Evolutionary conservation across 1,284 basidiomycete species (phyloP).

Genomic region (Puccinia triticina): DNA sequence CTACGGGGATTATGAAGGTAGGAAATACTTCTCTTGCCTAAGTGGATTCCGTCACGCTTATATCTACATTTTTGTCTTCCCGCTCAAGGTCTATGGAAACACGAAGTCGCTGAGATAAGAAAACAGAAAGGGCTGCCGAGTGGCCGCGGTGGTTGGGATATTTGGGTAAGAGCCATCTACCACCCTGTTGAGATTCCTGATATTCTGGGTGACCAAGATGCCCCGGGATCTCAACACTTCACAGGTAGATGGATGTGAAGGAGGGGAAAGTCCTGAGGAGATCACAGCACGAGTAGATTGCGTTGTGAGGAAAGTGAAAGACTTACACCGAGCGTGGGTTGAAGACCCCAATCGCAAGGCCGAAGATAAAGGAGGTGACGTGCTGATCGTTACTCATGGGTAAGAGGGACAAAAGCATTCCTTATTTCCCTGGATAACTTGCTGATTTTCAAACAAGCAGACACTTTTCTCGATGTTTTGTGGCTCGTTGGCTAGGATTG

Average conservation of each 20-base stretch:
- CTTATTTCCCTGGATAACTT: not conserved
- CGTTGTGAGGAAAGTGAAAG: slow-evolving; percentile 53
- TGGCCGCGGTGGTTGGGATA: slow-evolving; percentile 53
- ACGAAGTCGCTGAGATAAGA: slow-evolving; percentile 33
- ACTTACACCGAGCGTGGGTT: slow-evolving; percentile 53
- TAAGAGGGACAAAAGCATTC: slow-evolving; percentile 23
- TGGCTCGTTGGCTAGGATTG: slow-evolving; percentile 56
- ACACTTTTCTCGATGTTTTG: slow-evolving; percentile 53
- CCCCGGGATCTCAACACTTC: not conserved
- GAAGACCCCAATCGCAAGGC: slow-evolving; percentile 53
- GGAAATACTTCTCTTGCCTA: slow-evolving; percentile 50
- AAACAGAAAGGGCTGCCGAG: slow-evolving; percentile 2
- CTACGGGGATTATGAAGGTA: slow-evolving; percentile 55
- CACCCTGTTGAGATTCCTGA: slow-evolving; percentile 41
- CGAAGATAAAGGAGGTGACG: slow-evolving; percentile 56
- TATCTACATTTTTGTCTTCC: not conserved
- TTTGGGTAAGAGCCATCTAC: slow-evolving; percentile 54
- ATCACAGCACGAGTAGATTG: slow-evolving; percentile 4
- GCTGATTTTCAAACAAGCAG: not conserved
- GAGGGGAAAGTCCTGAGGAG: slow-evolving; percentile 33
- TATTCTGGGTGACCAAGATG: not conserved
- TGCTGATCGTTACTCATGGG: slow-evolving; percentile 57
- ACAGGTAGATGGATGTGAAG: slow-evolving; percentile 47
- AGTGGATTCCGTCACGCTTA: slow-evolving; percentile 46
- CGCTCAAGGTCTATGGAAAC: slow-evolving; percentile 50